These are phyloP conservation scores for Albizia julibrissin DNA, from an alignment of 306 rosid species.

Conservation along the genomic window DNA sequence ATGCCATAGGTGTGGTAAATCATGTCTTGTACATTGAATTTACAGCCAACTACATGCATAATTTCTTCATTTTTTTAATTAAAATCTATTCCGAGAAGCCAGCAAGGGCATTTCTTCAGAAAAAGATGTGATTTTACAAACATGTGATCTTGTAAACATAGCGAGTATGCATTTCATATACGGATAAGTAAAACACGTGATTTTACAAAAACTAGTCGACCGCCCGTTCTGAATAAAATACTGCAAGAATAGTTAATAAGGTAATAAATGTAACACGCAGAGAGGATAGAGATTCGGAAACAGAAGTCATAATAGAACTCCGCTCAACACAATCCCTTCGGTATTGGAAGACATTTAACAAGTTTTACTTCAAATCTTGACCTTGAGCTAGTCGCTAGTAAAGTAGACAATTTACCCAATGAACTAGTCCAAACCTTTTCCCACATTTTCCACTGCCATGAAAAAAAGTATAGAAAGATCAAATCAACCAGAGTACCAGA, in stretches of 20 bases:
- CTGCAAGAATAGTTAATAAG: not conserved
- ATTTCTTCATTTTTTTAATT: not conserved
- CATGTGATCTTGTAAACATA: too few species aligned
- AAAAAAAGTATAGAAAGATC: not conserved
- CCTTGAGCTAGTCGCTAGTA: not conserved
- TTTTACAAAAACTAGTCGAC: conserved; percentile 9
- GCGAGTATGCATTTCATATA: not conserved
- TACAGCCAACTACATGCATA: not conserved
- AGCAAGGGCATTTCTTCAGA: not conserved
- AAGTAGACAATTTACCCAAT: not conserved
- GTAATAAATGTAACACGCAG: not conserved
- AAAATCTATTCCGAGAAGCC: conserved; percentile 6
- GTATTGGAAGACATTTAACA: not conserved
- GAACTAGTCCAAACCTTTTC: not conserved
- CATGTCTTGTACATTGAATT: conserved; percentile 3
- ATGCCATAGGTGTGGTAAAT: conserved; percentile 16
- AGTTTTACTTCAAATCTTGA: not conserved
- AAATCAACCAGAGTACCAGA: conserved; percentile 10
- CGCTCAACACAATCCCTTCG: not conserved
- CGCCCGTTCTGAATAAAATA: not conserved
- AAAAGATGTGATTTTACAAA: too few species aligned
- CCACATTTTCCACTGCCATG: not conserved
- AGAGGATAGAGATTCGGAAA: not conserved
- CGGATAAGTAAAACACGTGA: not conserved
- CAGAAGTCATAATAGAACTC: not conserved